phyloP scores from a whole-genome alignment of 441 rosid species.

The Erysimum cheiri region DNA sequence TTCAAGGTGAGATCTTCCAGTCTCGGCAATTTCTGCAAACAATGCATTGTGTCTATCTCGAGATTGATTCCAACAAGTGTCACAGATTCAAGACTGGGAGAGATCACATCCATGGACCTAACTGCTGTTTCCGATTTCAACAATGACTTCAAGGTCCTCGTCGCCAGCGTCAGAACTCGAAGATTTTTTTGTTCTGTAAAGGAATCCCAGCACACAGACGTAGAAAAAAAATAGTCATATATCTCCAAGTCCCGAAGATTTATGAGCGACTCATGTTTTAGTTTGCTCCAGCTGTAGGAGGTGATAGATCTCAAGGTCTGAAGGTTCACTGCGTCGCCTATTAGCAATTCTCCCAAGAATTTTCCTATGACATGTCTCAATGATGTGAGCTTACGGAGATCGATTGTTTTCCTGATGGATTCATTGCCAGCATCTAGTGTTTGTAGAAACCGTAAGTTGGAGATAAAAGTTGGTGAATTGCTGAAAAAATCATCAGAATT shows the following conservation, averaged over 20 bases:
- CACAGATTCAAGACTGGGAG: slow-evolving; percentile 9
- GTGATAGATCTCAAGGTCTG: slow-evolving; percentile 26
- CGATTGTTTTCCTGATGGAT: neutral
- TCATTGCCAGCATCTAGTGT: neutral
- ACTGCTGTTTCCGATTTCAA: neutral
- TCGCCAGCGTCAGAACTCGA: neutral
- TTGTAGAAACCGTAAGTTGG: slow-evolving; percentile 15
- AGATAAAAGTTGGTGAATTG: neutral
- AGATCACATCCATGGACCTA: slow-evolving; percentile 16
- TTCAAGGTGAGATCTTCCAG: neutral
- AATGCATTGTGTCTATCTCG: slow-evolving; percentile 18
- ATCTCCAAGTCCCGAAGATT: neutral
- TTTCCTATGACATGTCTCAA: slow-evolving; percentile 4
- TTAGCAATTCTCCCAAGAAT: neutral
- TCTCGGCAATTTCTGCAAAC: slow-evolving; percentile 8
- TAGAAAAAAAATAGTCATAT: no score
- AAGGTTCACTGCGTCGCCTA: neutral
- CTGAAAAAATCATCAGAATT: no score
- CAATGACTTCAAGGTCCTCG: neutral
- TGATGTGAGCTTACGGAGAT: slow-evolving; percentile 15
- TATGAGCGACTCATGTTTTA: neutral
- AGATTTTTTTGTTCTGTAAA: neutral
- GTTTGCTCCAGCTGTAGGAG: slow-evolving; percentile 3
- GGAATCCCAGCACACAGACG: neutral
- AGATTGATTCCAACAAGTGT: neutral